Percentiles rank a stretch among this genome's conserved stretches.
phyloP scores from a whole-genome alignment of 192 early-diverging fungal species.

The Chytriomyces hyalinus region DNA sequence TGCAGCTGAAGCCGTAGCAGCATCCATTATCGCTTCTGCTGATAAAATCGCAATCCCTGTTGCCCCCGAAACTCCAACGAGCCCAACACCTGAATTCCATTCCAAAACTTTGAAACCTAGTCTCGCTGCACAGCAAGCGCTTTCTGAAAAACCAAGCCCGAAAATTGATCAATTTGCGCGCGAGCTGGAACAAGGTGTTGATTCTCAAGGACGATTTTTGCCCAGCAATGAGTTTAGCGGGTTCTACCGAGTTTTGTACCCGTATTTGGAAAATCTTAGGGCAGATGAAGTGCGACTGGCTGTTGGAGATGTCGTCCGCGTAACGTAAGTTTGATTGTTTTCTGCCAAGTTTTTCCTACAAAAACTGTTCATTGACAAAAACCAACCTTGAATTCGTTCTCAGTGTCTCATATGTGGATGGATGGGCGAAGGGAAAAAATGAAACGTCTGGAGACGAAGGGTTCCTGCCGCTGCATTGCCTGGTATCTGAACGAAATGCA shows the following conservation, averaged over 20 bases:
- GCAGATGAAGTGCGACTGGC: constrained; percentile 20
- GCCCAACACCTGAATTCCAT: no score
- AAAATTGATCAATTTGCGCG: constrained; percentile 18
- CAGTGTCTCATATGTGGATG: constrained; percentile 28
- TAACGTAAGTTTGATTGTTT: not conserved
- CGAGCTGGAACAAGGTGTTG: constrained; percentile 21
- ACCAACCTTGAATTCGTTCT: no score
- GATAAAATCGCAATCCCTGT: no score
- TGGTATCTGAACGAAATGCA: constrained; percentile 16
- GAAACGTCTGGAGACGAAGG: constrained; percentile 26
- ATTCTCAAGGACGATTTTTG: constrained; percentile 25
- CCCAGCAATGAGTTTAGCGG: constrained; percentile 20
- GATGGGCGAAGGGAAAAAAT: constrained; percentile 34
- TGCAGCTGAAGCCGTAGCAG: no score
- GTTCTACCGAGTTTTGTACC: constrained; percentile 21
- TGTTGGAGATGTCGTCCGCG: constrained; percentile 24
- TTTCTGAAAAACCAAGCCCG: not conserved
- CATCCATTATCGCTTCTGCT: no score
- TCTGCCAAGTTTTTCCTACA: no score
- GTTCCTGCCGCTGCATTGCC: constrained; percentile 30
- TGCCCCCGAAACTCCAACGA: no score
- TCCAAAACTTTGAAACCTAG: no score
- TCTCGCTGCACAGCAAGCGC: no score
- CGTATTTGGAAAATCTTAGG: constrained; percentile 18
- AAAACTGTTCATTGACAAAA: no score